Conservation (phyloP, 352 stramenopile genomes). For the Globisporangium solare region DNA sequence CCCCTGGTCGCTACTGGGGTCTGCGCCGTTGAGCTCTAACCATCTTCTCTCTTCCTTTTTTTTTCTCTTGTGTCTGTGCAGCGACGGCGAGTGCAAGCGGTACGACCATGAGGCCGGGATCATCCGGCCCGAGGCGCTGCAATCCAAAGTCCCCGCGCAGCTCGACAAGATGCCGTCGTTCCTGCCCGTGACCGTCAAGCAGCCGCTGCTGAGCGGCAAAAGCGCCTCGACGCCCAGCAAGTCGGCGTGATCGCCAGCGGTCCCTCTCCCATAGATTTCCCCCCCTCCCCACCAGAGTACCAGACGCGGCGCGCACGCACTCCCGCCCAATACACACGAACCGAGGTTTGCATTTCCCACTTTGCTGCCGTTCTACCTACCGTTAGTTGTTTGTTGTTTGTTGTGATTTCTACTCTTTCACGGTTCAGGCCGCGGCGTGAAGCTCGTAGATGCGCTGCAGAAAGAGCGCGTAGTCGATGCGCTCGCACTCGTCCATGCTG, state of each 20-base stretch:
- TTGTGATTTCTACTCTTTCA: no score
- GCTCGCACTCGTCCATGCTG: constrained; percentile 35
- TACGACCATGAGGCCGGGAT: constrained; percentile 1
- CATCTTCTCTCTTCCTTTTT: no score
- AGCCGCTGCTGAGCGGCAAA: not conserved
- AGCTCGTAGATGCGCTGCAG: constrained; percentile 39
- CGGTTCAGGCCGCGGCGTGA: not conserved
- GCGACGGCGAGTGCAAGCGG: not conserved
- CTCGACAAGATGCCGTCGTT: constrained; percentile 11
- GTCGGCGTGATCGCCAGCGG: not conserved
- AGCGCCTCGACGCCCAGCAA: not conserved
- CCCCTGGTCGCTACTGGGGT: no score
- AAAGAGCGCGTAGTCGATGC: constrained; percentile 41
- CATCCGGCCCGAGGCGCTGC: constrained; percentile 13
- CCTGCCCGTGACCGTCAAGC: constrained; percentile 15
- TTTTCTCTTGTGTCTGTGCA: constrained; percentile 31
- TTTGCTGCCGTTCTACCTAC: no score
- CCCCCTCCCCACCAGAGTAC: no score
- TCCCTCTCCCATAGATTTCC: no score
- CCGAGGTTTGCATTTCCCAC: no score
- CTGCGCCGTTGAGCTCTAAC: no score
- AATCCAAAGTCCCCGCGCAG: not conserved
- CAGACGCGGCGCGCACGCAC: no score
- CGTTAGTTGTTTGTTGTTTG: no score
- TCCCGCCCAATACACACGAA: no score